Conservation (phyloP, 2,329 filamentous ascomycete genomes). For the Epichloe typhina region DNA sequence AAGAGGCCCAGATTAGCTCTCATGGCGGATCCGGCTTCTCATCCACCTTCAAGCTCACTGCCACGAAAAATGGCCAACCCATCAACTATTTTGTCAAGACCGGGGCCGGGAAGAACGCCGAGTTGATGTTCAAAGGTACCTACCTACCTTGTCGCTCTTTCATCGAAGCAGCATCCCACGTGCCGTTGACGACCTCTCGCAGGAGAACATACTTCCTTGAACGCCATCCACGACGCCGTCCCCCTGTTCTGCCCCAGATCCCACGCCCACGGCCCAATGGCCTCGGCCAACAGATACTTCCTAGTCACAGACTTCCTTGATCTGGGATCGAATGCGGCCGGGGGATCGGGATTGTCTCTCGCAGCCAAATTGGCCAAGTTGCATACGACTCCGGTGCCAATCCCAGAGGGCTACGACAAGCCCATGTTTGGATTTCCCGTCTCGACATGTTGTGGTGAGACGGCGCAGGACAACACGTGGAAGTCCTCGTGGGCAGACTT, state of each 20-base stretch:
- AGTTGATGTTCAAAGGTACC: constrained; percentile 56
- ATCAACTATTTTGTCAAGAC: constrained; percentile 62
- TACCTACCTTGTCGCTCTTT: constrained; percentile 2
- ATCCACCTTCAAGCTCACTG: constrained; percentile 47
- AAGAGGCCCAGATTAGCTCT: constrained; percentile 39
- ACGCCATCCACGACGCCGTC: constrained; percentile 60
- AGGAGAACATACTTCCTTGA: constrained; percentile 76
- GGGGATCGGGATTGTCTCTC: constrained; percentile 42
- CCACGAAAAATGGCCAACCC: constrained; percentile 32
- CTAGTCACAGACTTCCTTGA: constrained; percentile 72
- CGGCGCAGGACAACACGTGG: constrained; percentile 67
- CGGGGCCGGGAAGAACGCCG: constrained; percentile 43
- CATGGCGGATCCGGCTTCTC: constrained; percentile 57
- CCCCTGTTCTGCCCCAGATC: constrained; percentile 67
- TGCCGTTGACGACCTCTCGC: not conserved
- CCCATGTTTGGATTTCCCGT: constrained; percentile 75
- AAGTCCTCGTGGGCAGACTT: constrained; percentile 70
- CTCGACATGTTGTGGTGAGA: constrained; percentile 76
- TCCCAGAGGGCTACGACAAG: constrained; percentile 40
- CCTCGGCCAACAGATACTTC: constrained; percentile 37
- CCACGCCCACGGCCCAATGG: constrained; percentile 54
- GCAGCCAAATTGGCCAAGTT: constrained; percentile 66
- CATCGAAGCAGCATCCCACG: not conserved
- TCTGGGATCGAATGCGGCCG: constrained; percentile 31
- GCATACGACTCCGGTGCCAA: constrained; percentile 62